phyloP scores from a whole-genome alignment of 345 rosid genomes.

The Lumnitzera littorea region DNA sequence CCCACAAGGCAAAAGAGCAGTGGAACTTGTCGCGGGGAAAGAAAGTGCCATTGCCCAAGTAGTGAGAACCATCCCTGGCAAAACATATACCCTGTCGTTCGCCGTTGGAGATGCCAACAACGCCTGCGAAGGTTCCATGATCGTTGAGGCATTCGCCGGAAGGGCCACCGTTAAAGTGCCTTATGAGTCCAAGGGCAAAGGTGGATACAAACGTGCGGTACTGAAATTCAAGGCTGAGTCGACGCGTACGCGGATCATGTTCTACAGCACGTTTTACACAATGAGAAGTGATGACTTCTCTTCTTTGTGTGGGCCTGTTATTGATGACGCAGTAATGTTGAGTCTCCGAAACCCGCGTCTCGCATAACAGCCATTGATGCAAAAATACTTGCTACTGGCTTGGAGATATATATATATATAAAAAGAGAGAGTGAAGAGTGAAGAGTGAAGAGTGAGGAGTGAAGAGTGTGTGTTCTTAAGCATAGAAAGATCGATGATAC shows the following conservation, averaged over 20 bases:
- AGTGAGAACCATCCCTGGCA: slow-evolving; percentile 25
- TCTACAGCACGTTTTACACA: slow-evolving; percentile 34
- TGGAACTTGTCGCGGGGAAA: slow-evolving; percentile 49
- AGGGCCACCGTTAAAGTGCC: slow-evolving; percentile 24
- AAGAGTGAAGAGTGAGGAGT: too few relatives aligned
- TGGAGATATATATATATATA: too few relatives aligned
- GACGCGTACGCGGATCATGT: slow-evolving; percentile 26
- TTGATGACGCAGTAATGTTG: slow-evolving; percentile 34
- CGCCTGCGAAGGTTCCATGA: slow-evolving; percentile 33
- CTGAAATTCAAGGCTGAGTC: slow-evolving; percentile 28
- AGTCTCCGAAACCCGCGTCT: slow-evolving; percentile 10
- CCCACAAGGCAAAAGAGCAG: slow-evolving; percentile 30
- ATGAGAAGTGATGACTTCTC: slow-evolving; percentile 34
- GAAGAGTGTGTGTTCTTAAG: too few relatives aligned
- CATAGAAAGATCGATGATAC: too few relatives aligned
- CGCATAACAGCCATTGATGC: not conserved
- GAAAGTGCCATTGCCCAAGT: slow-evolving; percentile 47
- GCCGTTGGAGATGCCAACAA: slow-evolving; percentile 35
- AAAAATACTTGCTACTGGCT: too few relatives aligned
- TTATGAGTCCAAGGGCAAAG: slow-evolving; percentile 37
- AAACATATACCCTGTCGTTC: slow-evolving; percentile 28
- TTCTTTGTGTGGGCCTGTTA: slow-evolving; percentile 45
- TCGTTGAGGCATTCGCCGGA: slow-evolving; percentile 35
- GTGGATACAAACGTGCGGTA: slow-evolving; percentile 30
- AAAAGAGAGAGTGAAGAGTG: too few relatives aligned